A percentile compares a stretch with the other conserved stretches of the same genome.
These are phyloP conservation scores for Cucurbita ficifolia DNA, from an alignment of 306 rosid genomes.

Conservation along the genomic window DNA sequence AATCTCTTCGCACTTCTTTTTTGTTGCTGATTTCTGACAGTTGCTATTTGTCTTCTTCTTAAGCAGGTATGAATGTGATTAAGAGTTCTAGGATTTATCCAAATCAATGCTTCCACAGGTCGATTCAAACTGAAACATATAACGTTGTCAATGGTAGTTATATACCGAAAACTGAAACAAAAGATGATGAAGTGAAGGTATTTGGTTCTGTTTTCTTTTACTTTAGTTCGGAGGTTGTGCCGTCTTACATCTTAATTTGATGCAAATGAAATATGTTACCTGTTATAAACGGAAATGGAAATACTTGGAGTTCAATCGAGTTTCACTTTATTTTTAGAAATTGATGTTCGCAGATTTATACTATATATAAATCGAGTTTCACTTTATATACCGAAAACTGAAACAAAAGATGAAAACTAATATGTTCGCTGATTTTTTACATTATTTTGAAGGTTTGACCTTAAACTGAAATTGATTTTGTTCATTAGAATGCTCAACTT, in stretches of 20 bases:
- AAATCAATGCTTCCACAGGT: slow-evolving; percentile 25
- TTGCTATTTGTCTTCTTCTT: neutral
- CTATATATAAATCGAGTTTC: too few species aligned
- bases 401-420: slow-evolving; percentile 23
- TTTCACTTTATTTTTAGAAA: neutral
- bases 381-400: slow-evolving; percentile 39
- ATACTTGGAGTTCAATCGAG: neutral
- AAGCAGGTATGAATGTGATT: slow-evolving; percentile 16
- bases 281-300: neutral
- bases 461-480: neutral
- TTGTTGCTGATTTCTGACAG: neutral
- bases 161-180: slow-evolving; percentile 24
- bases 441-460: neutral
- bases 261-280: neutral
- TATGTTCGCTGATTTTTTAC: neutral
- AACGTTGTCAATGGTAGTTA: slow-evolving; percentile 74
- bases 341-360: too few species aligned
- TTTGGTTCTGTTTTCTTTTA: neutral
- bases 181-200: slow-evolving; percentile 33
- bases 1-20: neutral
- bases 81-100: slow-evolving; percentile 31
- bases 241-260: neutral
- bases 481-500: neutral
- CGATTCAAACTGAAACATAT: slow-evolving; percentile 52
- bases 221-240: neutral